Evolutionary conservation across 2,329 filamentous ascomycete species (phyloP).

Genomic region (Davidsoniella australis): DNA sequence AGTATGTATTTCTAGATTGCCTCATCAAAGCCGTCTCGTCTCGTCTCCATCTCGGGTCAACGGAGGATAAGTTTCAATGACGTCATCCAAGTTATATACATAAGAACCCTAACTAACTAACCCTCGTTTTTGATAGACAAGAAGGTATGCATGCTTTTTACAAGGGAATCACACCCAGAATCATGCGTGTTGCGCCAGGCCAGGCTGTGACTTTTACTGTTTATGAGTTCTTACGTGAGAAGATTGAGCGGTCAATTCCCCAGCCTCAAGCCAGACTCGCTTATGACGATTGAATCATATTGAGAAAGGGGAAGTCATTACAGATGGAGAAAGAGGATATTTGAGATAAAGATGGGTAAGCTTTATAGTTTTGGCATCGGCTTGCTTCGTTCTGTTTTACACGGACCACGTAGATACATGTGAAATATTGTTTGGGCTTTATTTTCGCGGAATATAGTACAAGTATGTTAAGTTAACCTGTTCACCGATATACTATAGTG

Average conservation of each 20-base stretch:
- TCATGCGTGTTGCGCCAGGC: conserved; percentile 93
- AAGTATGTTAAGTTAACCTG: too few species aligned
- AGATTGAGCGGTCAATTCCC: conserved; percentile 37
- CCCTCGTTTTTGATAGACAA: conserved; percentile 37
- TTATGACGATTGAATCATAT: conserved; percentile 4
- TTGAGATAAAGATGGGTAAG: not conserved
- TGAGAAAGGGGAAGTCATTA: not conserved
- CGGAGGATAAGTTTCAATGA: conserved; percentile 4
- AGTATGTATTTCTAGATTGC: conserved; percentile 26
- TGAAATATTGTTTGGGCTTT: too few species aligned
- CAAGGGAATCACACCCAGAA: conserved; percentile 93
- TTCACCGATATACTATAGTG: too few species aligned
- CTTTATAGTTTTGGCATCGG: not conserved
- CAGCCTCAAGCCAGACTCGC: not conserved
- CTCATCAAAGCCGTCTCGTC: not conserved
- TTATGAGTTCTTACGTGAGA: conserved; percentile 60
- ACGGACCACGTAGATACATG: too few species aligned
- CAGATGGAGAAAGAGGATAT: not conserved
- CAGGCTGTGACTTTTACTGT: conserved; percentile 68
- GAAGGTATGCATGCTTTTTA: conserved; percentile 93
- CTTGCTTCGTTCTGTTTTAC: not conserved
- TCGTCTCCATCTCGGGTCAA: not conserved
- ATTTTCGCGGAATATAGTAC: too few species aligned
- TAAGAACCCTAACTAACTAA: conserved; percentile 6
- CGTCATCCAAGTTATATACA: conserved; percentile 4